Conservation (phyloP, 2,329 filamentous ascomycete genomes). For the Thelonectria rubi region DNA sequence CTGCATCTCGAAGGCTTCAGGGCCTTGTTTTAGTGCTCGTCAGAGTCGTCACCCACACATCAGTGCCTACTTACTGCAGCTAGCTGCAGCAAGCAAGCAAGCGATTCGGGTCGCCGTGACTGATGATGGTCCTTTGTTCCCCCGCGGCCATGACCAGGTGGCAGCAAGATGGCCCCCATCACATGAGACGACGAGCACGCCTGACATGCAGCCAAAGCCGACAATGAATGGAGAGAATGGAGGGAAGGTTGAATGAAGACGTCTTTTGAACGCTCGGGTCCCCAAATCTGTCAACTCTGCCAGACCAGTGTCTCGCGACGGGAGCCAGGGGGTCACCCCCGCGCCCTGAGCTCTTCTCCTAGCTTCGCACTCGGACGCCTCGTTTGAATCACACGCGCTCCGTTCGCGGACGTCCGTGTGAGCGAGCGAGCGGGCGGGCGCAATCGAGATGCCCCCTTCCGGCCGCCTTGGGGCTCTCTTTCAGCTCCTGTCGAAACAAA, state of each 20-base stretch:
- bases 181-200: too few relatives aligned
- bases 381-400: neutral
- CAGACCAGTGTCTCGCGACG: conserved; percentile 40
- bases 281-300: conserved; percentile 22
- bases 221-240: too few relatives aligned
- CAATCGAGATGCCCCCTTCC: too few relatives aligned
- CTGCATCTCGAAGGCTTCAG: neutral
- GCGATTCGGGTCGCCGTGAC: neutral
- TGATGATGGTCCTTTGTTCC: too few relatives aligned
- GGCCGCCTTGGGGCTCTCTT: too few relatives aligned
- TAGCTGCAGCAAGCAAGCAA: neutral
- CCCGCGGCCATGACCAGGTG: too few relatives aligned
- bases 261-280: neutral
- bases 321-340: conserved; percentile 24
- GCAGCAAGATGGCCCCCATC: too few relatives aligned
- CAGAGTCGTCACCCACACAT: neutral
- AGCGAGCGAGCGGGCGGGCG: too few relatives aligned
- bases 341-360: conserved; percentile 6
- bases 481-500: too few relatives aligned
- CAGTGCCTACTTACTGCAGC: neutral
- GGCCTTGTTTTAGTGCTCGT: neutral
- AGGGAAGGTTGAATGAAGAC: too few relatives aligned
- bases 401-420: too few relatives aligned
- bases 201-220: too few relatives aligned
- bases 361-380: neutral